A percentile compares a stretch with the other conserved stretches of the same genome.
These are phyloP conservation scores for Truncatella angustata DNA, from an alignment of 2,329 filamentous ascomycete species.

Conservation along the genomic window DNA sequence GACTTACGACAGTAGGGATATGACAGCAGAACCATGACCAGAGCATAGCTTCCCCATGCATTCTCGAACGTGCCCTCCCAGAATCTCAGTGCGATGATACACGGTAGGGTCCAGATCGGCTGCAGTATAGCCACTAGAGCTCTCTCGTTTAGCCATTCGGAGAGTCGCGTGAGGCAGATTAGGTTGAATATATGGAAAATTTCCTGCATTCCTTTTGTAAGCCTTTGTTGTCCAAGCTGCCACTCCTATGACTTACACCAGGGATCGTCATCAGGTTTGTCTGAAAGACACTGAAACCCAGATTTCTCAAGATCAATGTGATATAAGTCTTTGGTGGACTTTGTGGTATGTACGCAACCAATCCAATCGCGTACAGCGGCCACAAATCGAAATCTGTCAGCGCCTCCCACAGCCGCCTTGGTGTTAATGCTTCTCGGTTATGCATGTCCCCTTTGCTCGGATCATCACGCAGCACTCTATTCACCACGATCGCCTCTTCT, in stretches of 20 bases:
- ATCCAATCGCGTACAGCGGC: constrained; percentile 51
- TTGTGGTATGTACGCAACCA: constrained; percentile 48
- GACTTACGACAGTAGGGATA: constrained; percentile 50
- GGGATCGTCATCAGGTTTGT: constrained; percentile 58
- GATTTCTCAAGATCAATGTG: constrained; percentile 47
- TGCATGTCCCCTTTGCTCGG: constrained; percentile 58
- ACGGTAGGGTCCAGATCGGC: constrained; percentile 54
- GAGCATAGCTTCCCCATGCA: constrained; percentile 49
- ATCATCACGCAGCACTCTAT: constrained; percentile 55
- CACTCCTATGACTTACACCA: constrained; percentile 29
- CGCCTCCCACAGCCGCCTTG: constrained; percentile 43
- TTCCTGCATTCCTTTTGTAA: constrained; percentile 24
- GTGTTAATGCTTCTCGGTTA: constrained; percentile 53
- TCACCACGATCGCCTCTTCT: constrained; percentile 58
- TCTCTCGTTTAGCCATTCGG: constrained; percentile 47
- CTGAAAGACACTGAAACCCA: constrained; percentile 52
- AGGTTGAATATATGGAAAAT: constrained; percentile 50
- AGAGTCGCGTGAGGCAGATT: constrained; percentile 48
- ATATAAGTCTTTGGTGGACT: constrained; percentile 47
- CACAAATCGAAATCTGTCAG: constrained; percentile 56
- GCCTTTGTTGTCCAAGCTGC: neutral
- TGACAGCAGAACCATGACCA: constrained; percentile 46
- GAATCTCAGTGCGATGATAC: constrained; percentile 46
- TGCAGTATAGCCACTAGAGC: constrained; percentile 44
- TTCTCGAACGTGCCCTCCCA: constrained; percentile 41